Conservation (phyloP, 805 yeast genomes). For the Saturnispora zaruensis region DNA sequence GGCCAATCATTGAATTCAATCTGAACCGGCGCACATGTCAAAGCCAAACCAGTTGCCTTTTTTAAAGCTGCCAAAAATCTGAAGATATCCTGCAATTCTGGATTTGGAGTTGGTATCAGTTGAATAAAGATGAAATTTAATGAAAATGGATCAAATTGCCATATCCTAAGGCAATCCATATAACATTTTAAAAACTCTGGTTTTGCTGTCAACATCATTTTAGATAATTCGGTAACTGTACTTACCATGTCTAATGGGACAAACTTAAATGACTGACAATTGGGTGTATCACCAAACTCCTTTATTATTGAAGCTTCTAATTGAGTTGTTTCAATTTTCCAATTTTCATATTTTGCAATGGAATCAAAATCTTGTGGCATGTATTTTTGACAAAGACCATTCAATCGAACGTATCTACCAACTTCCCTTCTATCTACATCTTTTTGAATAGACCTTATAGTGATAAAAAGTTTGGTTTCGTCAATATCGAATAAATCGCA, state of each 20-base stretch:
- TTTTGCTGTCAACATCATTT: slow-evolving; percentile 16
- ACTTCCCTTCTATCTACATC: slow-evolving; percentile 7
- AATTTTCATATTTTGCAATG: slow-evolving; percentile 10
- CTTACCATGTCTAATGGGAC: slow-evolving; percentile 11
- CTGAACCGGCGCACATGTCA: slow-evolving; percentile 19
- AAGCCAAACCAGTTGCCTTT: slow-evolving; percentile 21
- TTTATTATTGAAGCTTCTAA: slow-evolving; percentile 10
- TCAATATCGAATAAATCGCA: slow-evolving; percentile 10
- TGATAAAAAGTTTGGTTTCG: background rate
- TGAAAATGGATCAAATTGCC: slow-evolving; percentile 28
- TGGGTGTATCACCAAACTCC: background rate
- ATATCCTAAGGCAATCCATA: slow-evolving; percentile 23
- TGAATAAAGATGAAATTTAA: slow-evolving; percentile 15
- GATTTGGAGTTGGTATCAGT: slow-evolving; percentile 6
- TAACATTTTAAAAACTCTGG: slow-evolving; percentile 20
- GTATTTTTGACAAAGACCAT: slow-evolving; percentile 8
- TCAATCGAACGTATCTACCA: slow-evolving; percentile 1
- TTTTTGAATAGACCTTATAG: slow-evolving; percentile 3
- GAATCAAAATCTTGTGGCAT: slow-evolving; percentile 13
- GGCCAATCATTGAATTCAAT: slow-evolving; percentile 25
- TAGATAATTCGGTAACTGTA: slow-evolving; percentile 10
- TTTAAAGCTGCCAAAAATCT: slow-evolving; percentile 5
- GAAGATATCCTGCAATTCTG: background rate
- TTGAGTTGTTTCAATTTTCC: slow-evolving; percentile 12
- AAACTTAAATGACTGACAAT: background rate